Evolutionary conservation across 345 rosid genomes (phyloP).

Genomic region (Limnanthes douglasii): DNA sequence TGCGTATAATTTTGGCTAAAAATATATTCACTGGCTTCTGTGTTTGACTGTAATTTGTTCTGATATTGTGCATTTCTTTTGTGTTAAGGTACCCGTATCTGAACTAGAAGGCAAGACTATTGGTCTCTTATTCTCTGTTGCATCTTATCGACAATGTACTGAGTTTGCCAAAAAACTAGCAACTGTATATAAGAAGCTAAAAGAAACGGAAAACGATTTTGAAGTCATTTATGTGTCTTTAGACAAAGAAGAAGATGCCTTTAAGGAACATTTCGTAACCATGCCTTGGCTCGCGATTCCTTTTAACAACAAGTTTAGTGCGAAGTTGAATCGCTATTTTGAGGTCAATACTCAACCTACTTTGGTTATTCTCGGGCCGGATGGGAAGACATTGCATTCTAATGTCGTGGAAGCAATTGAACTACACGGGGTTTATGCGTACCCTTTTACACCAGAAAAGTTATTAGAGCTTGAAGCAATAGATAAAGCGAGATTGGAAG

Average conservation of each 20-base stretch:
- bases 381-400: slow-evolving; percentile 44
- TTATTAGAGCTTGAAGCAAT: slow-evolving; percentile 39
- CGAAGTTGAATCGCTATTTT: slow-evolving; percentile 38
- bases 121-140: slow-evolving; percentile 36
- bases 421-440: slow-evolving; percentile 44
- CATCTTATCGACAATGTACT: slow-evolving; percentile 11
- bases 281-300: slow-evolving; percentile 72
- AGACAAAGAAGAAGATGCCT: slow-evolving; percentile 37
- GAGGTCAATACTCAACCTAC: slow-evolving; percentile 33
- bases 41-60: no score
- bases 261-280: slow-evolving; percentile 26
- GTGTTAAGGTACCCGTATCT: slow-evolving; percentile 45
- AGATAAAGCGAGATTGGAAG: slow-evolving; percentile 28
- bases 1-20: no score
- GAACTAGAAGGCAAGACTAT: slow-evolving; percentile 58
- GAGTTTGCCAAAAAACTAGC: slow-evolving; percentile 39
- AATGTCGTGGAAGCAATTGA: slow-evolving; percentile 46
- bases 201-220: slow-evolving; percentile 38
- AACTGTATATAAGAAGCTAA: slow-evolving; percentile 30
- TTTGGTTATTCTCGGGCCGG: slow-evolving; percentile 50
- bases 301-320: slow-evolving; percentile 27
- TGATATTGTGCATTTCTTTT: background rate
- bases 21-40: no score
- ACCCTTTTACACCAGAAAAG: slow-evolving; percentile 59
- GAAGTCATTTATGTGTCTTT: slow-evolving; percentile 51